phyloP scores from a whole-genome alignment of 495 filamentous ascomycete species.

The Trichocladium uniseriatum region DNA sequence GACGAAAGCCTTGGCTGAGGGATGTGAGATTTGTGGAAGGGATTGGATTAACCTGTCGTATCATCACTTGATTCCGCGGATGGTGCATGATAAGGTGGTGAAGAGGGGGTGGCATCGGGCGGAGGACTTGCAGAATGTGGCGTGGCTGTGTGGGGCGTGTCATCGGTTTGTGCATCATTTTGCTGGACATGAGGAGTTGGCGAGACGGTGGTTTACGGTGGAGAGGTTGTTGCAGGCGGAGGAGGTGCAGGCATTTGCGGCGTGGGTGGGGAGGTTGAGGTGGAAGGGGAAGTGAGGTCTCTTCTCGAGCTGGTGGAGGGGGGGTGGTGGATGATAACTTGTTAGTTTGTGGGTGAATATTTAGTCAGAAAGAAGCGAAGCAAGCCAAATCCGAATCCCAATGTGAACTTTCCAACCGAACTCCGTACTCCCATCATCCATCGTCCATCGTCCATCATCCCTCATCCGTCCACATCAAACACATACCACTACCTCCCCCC shows the following conservation, averaged over 20 bases:
- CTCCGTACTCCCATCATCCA: too few species aligned
- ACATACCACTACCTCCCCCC: background rate
- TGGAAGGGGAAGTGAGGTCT: slow-evolving; percentile 48
- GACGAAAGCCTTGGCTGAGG: slow-evolving; percentile 40
- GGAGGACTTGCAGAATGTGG: slow-evolving; percentile 68
- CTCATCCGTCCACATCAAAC: background rate
- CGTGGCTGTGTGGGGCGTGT: slow-evolving; percentile 83
- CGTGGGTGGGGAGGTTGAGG: slow-evolving; percentile 54
- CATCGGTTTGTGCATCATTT: slow-evolving; percentile 77
- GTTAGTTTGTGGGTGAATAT: background rate
- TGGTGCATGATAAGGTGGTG: slow-evolving; percentile 67
- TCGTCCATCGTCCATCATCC: too few species aligned
- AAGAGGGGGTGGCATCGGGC: slow-evolving; percentile 75
- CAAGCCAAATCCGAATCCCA: too few species aligned
- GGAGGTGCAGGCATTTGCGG: slow-evolving; percentile 61
- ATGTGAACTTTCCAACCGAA: background rate
- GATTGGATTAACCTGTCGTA: slow-evolving; percentile 70
- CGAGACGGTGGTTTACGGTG: slow-evolving; percentile 62
- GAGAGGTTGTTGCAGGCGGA: slow-evolving; percentile 59
- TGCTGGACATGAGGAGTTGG: slow-evolving; percentile 70
- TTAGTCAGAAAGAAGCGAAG: too few species aligned
- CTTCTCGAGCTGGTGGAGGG: background rate
- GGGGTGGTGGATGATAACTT: too few species aligned
- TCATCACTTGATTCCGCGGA: slow-evolving; percentile 74
- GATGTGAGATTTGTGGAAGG: slow-evolving; percentile 76